Base-by-base conservation (phyloP, 208 protist genomes). In the Trypanosoma lewisi region DNA sequence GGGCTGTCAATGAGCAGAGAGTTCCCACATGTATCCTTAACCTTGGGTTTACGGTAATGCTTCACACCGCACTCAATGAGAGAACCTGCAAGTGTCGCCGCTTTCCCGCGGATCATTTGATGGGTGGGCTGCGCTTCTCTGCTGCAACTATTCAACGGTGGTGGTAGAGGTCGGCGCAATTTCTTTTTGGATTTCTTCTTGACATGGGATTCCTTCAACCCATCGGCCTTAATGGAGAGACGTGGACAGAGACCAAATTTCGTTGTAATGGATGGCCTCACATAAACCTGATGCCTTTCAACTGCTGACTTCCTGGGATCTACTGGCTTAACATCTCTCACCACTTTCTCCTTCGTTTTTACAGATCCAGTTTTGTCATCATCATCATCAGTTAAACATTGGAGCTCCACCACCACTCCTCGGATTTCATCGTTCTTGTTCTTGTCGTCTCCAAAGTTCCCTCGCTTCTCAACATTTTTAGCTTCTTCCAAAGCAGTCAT, bases 91-190 rank as follows among this genome's bases (percentile, higher is more conserved):
- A 69, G 19, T 30, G 63, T 69, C 21, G 31, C 17, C 2, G 41
- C 5, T 16, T 11, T 6, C 17, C 52, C 45, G 33, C 30, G 11
- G 9, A 31, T 34, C 30, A 44, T 42, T 8, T 21, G 23, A 25
- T 36, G 30, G 21, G 21, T 21, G 42, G 53, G 41, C 6, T 62
- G 33, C 21, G 53, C 31, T 7, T 34, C 41, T 12, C 8, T 11
- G 12, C 17, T 54, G 16, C 5, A 61, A 31, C 63, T 62, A 23
- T 30, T 31, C 23, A 69, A 53, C 19, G 63, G 63, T 47, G 63
- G 63, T 21, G 52, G 53, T 25, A 69, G 17, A 23, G 9, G 16
- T n/a, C 31, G 41, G 28, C 30, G 52, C 2, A 41, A 41, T 28
- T 59, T 66, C 25, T 34, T 47, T n/a, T 16, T 23, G n/a, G 17